These are phyloP conservation scores for Fusarium setosum DNA, from an alignment of 2,329 filamentous ascomycete species.

Conservation along the genomic window DNA sequence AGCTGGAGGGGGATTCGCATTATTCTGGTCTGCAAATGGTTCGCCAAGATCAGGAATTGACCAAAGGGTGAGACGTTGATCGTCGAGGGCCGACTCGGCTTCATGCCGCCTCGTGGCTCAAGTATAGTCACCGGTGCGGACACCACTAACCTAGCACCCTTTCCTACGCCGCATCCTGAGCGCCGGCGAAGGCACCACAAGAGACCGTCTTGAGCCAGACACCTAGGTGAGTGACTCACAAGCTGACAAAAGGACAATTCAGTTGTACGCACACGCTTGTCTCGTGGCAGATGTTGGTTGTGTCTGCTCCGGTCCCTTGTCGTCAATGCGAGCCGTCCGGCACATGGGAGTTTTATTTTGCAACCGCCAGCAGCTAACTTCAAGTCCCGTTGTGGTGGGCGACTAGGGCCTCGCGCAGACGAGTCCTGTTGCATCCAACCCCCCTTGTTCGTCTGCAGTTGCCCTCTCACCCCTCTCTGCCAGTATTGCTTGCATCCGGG, in stretches of 20 bases:
- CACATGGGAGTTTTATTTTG: slow-evolving; percentile 37
- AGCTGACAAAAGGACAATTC: slow-evolving; percentile 27
- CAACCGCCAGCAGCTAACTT: slow-evolving; percentile 19
- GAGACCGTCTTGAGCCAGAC: slow-evolving; percentile 23
- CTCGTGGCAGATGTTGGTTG: slow-evolving; percentile 18
- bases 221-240: slow-evolving; percentile 38
- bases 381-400: slow-evolving; percentile 37
- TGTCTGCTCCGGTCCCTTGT: slow-evolving; percentile 23
- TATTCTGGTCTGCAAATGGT: slow-evolving; percentile 12
- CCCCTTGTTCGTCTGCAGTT: slow-evolving; percentile 32
- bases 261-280: slow-evolving; percentile 19
- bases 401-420: slow-evolving; percentile 17
- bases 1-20: slow-evolving; percentile 14
- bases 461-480: slow-evolving; percentile 26
- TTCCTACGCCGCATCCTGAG: slow-evolving; percentile 28
- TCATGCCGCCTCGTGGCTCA: slow-evolving; percentile 34
- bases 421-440: slow-evolving; percentile 6
- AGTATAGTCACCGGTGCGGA: slow-evolving; percentile 35
- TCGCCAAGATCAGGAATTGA: slow-evolving; percentile 14
- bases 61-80: slow-evolving; percentile 25
- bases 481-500: slow-evolving; percentile 37
- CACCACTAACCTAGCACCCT: slow-evolving; percentile 32
- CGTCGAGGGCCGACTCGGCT: slow-evolving; percentile 33
- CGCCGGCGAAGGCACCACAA: slow-evolving; percentile 31
- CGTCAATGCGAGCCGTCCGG: slow-evolving; percentile 35